Evolutionary conservation across 2,329 filamentous ascomycete genomes (phyloP).

Genomic region (Claviceps spartinae): DNA sequence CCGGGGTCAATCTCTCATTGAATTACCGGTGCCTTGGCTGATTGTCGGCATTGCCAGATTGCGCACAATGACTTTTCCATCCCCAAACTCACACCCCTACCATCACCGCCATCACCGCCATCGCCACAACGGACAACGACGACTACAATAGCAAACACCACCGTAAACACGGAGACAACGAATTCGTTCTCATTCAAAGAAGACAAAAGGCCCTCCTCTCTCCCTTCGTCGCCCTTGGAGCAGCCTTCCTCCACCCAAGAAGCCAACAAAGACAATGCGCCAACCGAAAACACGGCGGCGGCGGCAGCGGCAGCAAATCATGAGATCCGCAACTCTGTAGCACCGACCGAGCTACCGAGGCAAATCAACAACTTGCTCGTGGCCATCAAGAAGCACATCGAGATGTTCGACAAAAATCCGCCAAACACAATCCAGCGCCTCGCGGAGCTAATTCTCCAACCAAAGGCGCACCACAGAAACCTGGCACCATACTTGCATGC

Average conservation of each 20-base stretch:
- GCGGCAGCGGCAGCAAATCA: too few relatives aligned
- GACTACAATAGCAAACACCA: not conserved
- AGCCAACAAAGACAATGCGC: constrained; percentile 56
- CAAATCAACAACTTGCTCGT: constrained; percentile 49
- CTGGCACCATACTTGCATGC: constrained; percentile 80
- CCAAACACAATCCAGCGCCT: constrained; percentile 90
- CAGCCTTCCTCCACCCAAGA: constrained; percentile 35
- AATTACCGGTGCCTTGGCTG: too few relatives aligned
- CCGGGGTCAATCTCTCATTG: too few relatives aligned
- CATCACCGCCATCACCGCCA: constrained; percentile 32
- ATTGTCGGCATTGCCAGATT: constrained; percentile 38
- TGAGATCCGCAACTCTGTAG: constrained; percentile 15
- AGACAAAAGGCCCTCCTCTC: constrained; percentile 25
- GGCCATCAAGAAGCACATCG: constrained; percentile 48
- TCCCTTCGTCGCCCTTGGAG: constrained; percentile 20
- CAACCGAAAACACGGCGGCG: constrained; percentile 19
- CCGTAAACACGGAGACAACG: not conserved
- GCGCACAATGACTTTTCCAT: constrained; percentile 63
- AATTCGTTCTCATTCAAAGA: not conserved
- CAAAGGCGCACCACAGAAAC: constrained; percentile 65
- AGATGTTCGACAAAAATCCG: constrained; percentile 58
- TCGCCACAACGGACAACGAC: constrained; percentile 19
- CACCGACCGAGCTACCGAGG: constrained; percentile 42
- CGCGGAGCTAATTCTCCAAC: constrained; percentile 68
- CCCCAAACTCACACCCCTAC: constrained; percentile 43